phyloP scores from a whole-genome alignment of 2,329 filamentous ascomycete genomes.

The Lasiodiplodia gonubiensis region DNA sequence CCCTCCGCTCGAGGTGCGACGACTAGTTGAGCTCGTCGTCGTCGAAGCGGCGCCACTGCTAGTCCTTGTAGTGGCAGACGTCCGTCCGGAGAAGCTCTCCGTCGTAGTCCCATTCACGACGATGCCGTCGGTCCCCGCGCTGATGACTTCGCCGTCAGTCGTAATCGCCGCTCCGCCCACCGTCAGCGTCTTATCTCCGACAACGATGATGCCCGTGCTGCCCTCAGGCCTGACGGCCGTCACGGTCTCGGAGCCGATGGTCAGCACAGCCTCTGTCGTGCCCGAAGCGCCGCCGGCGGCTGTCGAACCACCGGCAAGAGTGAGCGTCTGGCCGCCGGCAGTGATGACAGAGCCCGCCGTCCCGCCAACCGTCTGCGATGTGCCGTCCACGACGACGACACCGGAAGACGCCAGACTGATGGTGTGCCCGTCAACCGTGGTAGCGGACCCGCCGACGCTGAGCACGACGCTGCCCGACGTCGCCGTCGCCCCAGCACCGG shows the following conservation, averaged over 20 bases:
- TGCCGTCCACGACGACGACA: neutral
- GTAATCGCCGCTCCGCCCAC: neutral
- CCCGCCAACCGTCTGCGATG: neutral
- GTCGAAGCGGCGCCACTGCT: neutral
- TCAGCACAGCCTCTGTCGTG: neutral
- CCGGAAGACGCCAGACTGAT: neutral
- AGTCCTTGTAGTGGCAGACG: neutral
- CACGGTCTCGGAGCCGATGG: neutral
- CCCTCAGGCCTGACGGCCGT: neutral
- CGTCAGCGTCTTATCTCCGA: neutral
- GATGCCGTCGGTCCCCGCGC: neutral
- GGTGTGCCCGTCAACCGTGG: neutral
- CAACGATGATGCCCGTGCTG: neutral
- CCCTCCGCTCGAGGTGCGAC: neutral
- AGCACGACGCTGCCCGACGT: neutral
- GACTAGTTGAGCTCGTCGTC: neutral
- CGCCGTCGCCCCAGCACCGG: neutral
- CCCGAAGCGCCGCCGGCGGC: too few relatives aligned
- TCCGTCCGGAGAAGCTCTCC: neutral
- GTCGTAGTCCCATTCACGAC: neutral
- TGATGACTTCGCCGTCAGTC: neutral
- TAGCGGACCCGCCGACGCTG: neutral
- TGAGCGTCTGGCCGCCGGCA: neutral
- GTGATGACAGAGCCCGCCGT: neutral
- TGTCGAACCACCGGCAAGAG: neutral